Evolutionary conservation across 768 basidiomycete species (phyloP), one percentile per base, ranked within the genome.

Genomic region (Termitomyces sp.): DNA sequence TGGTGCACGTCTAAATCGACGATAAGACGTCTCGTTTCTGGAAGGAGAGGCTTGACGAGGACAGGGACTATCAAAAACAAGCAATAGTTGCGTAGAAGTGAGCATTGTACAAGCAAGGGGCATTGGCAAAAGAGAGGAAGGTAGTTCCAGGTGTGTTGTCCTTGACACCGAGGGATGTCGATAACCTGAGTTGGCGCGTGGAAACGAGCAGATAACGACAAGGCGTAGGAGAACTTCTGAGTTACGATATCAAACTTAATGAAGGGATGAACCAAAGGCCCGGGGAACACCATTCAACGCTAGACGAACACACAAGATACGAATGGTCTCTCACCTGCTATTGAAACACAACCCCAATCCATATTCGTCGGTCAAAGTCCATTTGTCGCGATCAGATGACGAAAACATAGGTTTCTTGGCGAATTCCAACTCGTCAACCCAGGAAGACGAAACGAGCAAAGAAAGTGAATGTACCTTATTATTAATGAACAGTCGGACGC

Each of bases 21-120:
- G 42, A 55, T 13, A 32, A 28, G n/a, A 55, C 24, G 28, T 40
- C 4, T 32, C 18, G 7, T 42, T 49, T 42, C 20, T 18, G 61
- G 46, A 59, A 54, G 24, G 13, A 20, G 52, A 54, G 42, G 18
- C 12, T 35, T 12, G 1, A 33, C 15, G 38, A 48, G 48, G 24
- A 51, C n/a, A 12, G 28, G 24, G 42, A 42, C n/a, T 40, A 42
- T 35, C 55, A 59, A 20, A 38, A 60, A 56, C n/a, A 52, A 58
- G 36, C 45, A 52, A 45, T 18, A 20, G 33, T 52, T 45, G 36
- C 7, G 16, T 24, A 24, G 15, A 16, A 24, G 38, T 42, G 39
- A 32, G 18, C 39, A 42, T 55, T 52, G 40, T 13, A n/a, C 18
- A n/a, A 42, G 40, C 42, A 32, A 55, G 24, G 46, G 28, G 15